phyloP scores from a whole-genome alignment of 768 basidiomycete species.

The Rhodotorula diobovata region DNA sequence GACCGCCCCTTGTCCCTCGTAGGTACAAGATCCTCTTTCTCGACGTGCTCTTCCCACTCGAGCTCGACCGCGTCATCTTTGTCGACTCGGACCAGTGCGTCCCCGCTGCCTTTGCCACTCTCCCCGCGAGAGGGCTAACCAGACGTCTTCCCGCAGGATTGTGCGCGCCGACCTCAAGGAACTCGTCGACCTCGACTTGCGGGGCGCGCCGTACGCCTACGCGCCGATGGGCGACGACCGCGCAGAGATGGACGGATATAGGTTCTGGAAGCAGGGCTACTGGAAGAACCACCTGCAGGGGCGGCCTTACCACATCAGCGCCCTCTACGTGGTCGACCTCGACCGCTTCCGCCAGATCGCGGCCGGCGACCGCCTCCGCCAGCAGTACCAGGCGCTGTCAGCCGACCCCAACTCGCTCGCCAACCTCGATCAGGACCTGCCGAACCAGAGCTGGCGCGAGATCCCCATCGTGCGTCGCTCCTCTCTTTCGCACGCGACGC shows the following conservation, averaged over 20 bases:
- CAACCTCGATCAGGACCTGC: slow-evolving; percentile 94
- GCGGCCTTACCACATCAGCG: slow-evolving; percentile 93
- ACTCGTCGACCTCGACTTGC: slow-evolving; percentile 83
- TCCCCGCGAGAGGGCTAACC: neutral
- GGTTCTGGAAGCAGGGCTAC: slow-evolving; percentile 77
- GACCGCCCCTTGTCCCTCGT: neutral
- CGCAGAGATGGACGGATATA: slow-evolving; percentile 89
- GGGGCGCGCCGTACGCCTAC: slow-evolving; percentile 83
- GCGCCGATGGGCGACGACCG: slow-evolving; percentile 98
- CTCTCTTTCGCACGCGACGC: neutral
- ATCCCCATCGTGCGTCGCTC: slow-evolving; percentile 76
- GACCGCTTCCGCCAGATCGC: slow-evolving; percentile 83
- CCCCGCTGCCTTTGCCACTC: neutral
- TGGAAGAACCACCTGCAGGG: slow-evolving; percentile 81
- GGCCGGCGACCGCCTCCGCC: slow-evolving; percentile 73
- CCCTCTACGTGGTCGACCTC: slow-evolving; percentile 91
- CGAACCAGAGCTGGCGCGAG: slow-evolving; percentile 69
- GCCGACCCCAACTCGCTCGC: slow-evolving; percentile 90
- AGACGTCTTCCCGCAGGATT: slow-evolving; percentile 52
- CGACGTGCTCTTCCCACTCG: slow-evolving; percentile 97
- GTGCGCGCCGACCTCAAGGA: slow-evolving; percentile 94
- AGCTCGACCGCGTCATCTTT: slow-evolving; percentile 97
- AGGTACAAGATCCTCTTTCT: slow-evolving; percentile 97
- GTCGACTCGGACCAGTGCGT: slow-evolving; percentile 83
- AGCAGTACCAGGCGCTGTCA: slow-evolving; percentile 87